phyloP scores from a whole-genome alignment of 108 stramenopile species.

The Ochromonas danica region DNA sequence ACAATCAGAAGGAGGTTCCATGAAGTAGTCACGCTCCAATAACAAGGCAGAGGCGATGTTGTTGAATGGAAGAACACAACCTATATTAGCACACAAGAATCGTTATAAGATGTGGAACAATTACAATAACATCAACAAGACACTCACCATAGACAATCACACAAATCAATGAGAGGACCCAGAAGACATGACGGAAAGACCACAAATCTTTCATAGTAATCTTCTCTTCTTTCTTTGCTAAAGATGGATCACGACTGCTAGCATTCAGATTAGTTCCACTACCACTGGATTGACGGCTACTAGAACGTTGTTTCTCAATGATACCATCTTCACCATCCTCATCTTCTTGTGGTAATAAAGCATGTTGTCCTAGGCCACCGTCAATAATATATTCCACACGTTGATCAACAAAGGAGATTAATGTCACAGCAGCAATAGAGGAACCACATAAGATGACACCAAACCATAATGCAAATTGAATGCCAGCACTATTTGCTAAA shows the following conservation, averaged over 20 bases:
- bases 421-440: not conserved
- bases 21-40: slow-evolving; percentile 61
- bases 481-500: not conserved
- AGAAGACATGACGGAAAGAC: slow-evolving; percentile 54
- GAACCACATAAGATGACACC: slow-evolving; percentile 25
- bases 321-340: not conserved
- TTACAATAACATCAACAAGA: not conserved
- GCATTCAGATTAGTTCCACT: too few species aligned
- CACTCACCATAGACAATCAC: slow-evolving; percentile 58
- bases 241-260: too few species aligned
- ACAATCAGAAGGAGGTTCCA: slow-evolving; percentile 40
- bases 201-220: slow-evolving; percentile 40
- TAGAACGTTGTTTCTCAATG: too few species aligned
- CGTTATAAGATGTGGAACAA: not conserved
- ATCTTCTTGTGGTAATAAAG: not conserved
- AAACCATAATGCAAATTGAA: slow-evolving; percentile 35
- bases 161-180: slow-evolving; percentile 62
- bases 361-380: not conserved
- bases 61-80: slow-evolving; percentile 67
- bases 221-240: too few species aligned
- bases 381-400: not conserved
- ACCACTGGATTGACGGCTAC: too few species aligned
- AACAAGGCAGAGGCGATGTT: slow-evolving; percentile 64
- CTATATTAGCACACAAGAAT: not conserved
- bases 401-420: not conserved